Base-by-base conservation (phyloP, 2,329 filamentous ascomycete genomes). In the Geosmithia flava region DNA sequence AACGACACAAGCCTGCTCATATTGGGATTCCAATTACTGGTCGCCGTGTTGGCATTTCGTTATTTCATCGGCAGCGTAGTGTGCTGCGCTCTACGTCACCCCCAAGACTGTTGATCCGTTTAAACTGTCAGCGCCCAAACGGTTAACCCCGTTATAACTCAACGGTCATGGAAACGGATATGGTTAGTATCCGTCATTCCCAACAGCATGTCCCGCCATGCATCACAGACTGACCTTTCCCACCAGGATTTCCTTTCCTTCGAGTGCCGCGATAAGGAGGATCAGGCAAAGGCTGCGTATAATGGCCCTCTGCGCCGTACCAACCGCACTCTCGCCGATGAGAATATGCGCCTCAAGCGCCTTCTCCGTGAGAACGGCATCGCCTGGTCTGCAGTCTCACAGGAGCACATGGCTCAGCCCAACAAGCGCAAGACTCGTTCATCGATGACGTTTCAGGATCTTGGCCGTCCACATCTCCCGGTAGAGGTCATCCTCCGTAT, bases 401-500 rank as follows among this genome's bases (percentile, higher is more conserved):
- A 59, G 47, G 62, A 52, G 30, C 64, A 65, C 20, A 51, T 62
- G 53, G 59, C 58, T 52, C 56, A 60, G 30, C 59, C 61, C 13
- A 56, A 55, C 23, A 56, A 56, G 45, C 62, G 62, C 50, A 63
- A 66, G 53, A 63, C 59, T 51, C 53, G 57, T 27, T 59, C 62
- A 41, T 60, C 59, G 45, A 54, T 54, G 49, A 53, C 55, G 15
- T 55, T 58, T 7, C 53, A 55, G 49, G 58, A 65, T 29, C 53
- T 57, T 29, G 53, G 59, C 44, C 53, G 55, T n/a, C 73, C 71
- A 1, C 62, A 67, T 41, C 62, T 78, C 11, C 75, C 76, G 1
- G 68, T 67, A 27, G 76, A 79, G 58, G 66, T 79, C 43, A 64
- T 75, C 47, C 58, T 79, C 23, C 66, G 67, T 33, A 71, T 80